These are phyloP conservation scores for Eragrostis nindensis DNA, from an alignment of 176 grass and related monocot genomes.

Conservation along the genomic window DNA sequence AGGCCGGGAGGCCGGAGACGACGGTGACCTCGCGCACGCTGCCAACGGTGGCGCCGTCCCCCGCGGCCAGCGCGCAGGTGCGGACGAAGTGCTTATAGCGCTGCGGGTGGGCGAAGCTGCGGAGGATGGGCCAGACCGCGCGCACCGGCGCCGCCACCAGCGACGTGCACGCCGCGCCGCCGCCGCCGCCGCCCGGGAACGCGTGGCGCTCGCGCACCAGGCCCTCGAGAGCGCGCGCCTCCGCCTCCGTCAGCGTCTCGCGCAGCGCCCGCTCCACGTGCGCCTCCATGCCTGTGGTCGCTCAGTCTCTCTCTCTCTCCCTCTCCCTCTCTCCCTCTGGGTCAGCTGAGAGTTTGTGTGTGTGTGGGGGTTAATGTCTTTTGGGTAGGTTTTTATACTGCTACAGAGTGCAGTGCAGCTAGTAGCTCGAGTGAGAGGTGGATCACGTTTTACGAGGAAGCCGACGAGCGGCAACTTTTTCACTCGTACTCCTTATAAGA, in stretches of 20 bases:
- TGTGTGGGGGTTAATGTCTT: too few species aligned
- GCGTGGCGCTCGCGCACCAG: slow-evolving; percentile 63
- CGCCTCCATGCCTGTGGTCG: slow-evolving; percentile 24
- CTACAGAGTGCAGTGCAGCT: background rate
- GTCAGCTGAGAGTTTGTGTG: too few species aligned
- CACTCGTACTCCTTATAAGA: too few species aligned
- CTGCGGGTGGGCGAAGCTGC: slow-evolving; percentile 76
- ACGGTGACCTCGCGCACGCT: slow-evolving; percentile 92
- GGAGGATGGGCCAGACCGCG: slow-evolving; percentile 80
- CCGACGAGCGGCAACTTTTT: slow-evolving; percentile 40
- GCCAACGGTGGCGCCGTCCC: slow-evolving; percentile 73
- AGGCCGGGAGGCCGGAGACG: slow-evolving; percentile 84
- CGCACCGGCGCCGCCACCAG: slow-evolving; percentile 76
- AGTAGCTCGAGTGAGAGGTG: too few species aligned
- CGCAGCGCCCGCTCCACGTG: slow-evolving; percentile 46
- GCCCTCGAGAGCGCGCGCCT: slow-evolving; percentile 38
- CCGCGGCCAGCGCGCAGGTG: slow-evolving; percentile 59
- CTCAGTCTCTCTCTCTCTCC: background rate
- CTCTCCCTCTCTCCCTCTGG: too few species aligned
- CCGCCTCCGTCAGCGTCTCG: slow-evolving; percentile 48
- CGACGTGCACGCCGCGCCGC: slow-evolving; percentile 57
- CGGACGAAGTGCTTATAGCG: slow-evolving; percentile 98
- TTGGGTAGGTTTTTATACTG: slow-evolving; percentile 24
- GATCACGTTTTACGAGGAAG: slow-evolving; percentile 11
- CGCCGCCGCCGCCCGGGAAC: slow-evolving; percentile 28